Conservation (phyloP, 805 yeast species). For the Suhomyces prunicola region DNA sequence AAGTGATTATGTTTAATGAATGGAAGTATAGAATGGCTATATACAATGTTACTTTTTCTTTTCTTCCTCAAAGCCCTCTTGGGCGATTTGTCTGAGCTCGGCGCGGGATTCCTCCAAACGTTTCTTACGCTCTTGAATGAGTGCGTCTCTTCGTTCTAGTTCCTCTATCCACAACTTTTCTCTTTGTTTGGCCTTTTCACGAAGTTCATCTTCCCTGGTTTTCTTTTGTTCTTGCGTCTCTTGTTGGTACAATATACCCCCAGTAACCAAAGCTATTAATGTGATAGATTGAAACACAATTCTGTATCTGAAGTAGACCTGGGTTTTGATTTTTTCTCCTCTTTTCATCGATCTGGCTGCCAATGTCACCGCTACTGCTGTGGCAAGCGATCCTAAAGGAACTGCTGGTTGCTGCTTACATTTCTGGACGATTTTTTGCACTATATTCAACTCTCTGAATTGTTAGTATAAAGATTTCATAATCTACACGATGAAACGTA, state of each 20-base stretch:
- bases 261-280: constrained; percentile 74
- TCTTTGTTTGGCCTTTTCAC: constrained; percentile 79
- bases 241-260: constrained; percentile 66
- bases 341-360: constrained; percentile 73
- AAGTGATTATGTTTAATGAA: background rate
- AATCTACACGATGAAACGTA: constrained; percentile 27
- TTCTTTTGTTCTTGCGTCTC: constrained; percentile 44
- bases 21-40: background rate
- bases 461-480: background rate
- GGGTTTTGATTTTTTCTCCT: constrained; percentile 75
- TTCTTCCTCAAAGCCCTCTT: constrained; percentile 33
- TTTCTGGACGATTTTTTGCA: constrained; percentile 57
- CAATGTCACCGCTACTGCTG: constrained; percentile 74
- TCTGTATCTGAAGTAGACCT: constrained; percentile 85
- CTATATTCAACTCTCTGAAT: constrained; percentile 35
- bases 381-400: constrained; percentile 75
- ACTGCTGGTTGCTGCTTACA: constrained; percentile 87
- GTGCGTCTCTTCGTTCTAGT: constrained; percentile 80
- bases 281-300: constrained; percentile 85
- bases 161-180: constrained; percentile 88
- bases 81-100: constrained; percentile 34
- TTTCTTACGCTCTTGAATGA: constrained; percentile 61
- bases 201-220: constrained; percentile 60
- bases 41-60: background rate
- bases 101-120: constrained; percentile 62